Conservation (phyloP, 768 basidiomycete species). For the Leccinum aurantiacum region DNA sequence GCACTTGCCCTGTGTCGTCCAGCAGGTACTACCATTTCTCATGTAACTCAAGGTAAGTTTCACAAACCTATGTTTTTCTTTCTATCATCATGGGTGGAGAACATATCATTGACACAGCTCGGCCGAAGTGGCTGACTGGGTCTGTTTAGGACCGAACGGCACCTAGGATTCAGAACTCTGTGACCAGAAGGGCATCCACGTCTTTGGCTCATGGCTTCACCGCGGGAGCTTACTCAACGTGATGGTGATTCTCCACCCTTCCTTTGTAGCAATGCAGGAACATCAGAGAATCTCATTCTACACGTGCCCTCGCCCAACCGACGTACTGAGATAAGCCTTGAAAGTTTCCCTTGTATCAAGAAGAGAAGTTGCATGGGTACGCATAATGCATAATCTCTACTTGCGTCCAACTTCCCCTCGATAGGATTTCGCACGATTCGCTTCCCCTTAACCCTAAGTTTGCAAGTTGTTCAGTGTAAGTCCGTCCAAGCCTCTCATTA, state of each 20-base stretch:
- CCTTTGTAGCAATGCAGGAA: slow-evolving; percentile 24
- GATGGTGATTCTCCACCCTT: slow-evolving; percentile 29
- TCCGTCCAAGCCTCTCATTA: background rate
- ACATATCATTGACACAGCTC: background rate
- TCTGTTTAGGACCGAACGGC: background rate
- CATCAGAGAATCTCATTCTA: slow-evolving; percentile 16
- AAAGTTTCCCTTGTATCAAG: slow-evolving; percentile 4
- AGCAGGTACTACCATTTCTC: background rate
- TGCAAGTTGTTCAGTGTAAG: background rate
- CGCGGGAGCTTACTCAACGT: slow-evolving; percentile 17
- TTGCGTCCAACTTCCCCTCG: background rate
- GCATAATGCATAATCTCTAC: background rate
- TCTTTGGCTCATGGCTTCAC: slow-evolving; percentile 20
- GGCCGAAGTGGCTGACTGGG: background rate
- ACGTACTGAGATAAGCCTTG: slow-evolving; percentile 7
- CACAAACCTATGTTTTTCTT: too few species aligned
- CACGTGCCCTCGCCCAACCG: slow-evolving; percentile 17
- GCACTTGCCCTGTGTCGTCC: background rate
- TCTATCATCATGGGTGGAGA: background rate
- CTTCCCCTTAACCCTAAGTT: background rate
- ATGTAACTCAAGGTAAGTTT: background rate
- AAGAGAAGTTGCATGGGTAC: background rate
- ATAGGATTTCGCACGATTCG: background rate
- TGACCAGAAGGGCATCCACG: slow-evolving; percentile 13
- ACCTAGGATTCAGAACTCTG: background rate